phyloP scores from a whole-genome alignment of 371 early-diverging fungal genomes.

The Mortierella sp. region DNA sequence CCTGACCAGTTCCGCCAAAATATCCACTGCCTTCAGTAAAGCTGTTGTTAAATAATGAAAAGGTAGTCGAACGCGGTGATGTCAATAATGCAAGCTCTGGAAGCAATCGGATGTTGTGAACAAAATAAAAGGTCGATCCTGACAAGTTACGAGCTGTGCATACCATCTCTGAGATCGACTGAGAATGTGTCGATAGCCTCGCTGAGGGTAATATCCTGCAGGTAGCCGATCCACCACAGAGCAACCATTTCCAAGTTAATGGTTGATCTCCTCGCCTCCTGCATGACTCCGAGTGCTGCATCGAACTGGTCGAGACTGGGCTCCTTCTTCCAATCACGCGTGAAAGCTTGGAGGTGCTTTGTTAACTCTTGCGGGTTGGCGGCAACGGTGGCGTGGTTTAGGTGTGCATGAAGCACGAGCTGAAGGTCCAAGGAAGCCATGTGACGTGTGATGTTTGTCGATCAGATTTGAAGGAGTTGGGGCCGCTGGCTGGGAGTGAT shows the following conservation, averaged over 20 bases:
- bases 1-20: conserved; percentile 22
- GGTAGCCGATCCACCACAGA: conserved; percentile 39
- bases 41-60: conserved; percentile 20
- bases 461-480: conserved; percentile 6
- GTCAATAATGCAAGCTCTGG: not conserved
- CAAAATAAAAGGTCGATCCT: not conserved
- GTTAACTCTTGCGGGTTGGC: conserved; percentile 20
- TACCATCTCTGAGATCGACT: conserved; percentile 37
- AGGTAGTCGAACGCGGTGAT: not conserved
- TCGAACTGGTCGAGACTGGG: conserved; percentile 49
- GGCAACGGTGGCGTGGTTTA: conserved; percentile 42
- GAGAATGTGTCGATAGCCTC: conserved; percentile 27
- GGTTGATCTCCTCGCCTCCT: conserved; percentile 15
- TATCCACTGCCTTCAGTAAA: conserved; percentile 26
- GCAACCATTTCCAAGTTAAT: conserved; percentile 26
- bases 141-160: not conserved
- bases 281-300: conserved; percentile 30
- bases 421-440: conserved; percentile 47
- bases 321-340: conserved; percentile 52
- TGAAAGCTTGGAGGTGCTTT: conserved; percentile 38
- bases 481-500: not conserved
- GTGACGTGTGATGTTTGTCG: not conserved
- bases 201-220: conserved; percentile 32
- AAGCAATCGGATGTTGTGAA: not conserved
- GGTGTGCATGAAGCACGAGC: conserved; percentile 40